These are phyloP conservation scores for Aegilops sharonensis DNA, from an alignment of 176 grass and related monocot genomes.

Conservation along the genomic window DNA sequence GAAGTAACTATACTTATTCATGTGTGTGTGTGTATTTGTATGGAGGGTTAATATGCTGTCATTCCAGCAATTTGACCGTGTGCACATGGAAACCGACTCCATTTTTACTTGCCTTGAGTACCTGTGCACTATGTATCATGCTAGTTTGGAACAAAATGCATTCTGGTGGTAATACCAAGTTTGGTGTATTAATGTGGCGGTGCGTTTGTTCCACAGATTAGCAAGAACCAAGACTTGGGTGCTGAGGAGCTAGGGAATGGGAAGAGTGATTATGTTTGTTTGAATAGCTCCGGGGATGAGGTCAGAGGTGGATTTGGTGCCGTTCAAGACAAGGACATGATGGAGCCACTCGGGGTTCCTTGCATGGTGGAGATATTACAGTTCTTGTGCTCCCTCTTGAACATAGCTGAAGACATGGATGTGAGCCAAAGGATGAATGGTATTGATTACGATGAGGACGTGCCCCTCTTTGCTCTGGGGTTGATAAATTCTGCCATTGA, in stretches of 20 bases:
- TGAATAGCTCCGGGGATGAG: constrained; percentile 43
- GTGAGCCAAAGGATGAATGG: constrained; percentile 71
- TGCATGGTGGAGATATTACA: constrained; percentile 98
- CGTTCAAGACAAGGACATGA: constrained; percentile 50
- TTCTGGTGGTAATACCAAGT: constrained; percentile 4
- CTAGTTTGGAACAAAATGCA: neutral
- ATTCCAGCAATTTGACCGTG: neutral
- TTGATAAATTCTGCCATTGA: constrained; percentile 86
- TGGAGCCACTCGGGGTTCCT: constrained; percentile 68
- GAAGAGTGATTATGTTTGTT: constrained; percentile 46
- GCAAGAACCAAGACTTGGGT: constrained; percentile 52
- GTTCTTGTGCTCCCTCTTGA: constrained; percentile 93
- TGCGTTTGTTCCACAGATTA: constrained; percentile 48
- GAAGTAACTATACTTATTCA: neutral
- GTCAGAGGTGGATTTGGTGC: constrained; percentile 30
- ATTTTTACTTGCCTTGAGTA: neutral
- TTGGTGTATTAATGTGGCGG: constrained; percentile 18
- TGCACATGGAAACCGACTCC: neutral
- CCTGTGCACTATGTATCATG: constrained; percentile 13
- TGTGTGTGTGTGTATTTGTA: neutral
- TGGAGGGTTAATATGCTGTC: neutral
- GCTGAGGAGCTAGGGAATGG: constrained; percentile 54
- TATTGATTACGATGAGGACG: constrained; percentile 93
- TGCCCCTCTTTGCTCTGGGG: constrained; percentile 88
- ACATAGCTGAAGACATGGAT: constrained; percentile 81